These are phyloP conservation scores for Amphibolis antarctica DNA, from an alignment of 106 monocot species.

Conservation along the genomic window DNA sequence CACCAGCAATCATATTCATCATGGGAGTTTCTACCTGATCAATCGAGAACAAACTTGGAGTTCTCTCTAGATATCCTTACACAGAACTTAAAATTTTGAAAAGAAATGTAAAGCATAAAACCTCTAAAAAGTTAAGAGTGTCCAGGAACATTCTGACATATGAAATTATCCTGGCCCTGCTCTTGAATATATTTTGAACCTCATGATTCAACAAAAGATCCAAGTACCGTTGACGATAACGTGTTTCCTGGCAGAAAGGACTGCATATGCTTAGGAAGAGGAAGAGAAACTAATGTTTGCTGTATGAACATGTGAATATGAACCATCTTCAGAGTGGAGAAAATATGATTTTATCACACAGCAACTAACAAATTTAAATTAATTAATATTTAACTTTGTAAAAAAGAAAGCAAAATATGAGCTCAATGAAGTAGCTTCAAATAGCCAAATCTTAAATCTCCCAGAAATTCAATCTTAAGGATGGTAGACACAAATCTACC, in stretches of 20 bases:
- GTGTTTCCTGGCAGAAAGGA: constrained; percentile 55
- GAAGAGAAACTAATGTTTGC: no score
- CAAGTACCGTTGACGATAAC: constrained; percentile 83
- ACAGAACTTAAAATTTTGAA: not conserved
- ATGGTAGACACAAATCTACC: no score
- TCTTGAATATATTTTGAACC: constrained; percentile 85
- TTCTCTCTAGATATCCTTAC: not conserved
- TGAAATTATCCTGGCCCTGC: constrained; percentile 54
- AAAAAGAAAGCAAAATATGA: no score
- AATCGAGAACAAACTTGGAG: not conserved
- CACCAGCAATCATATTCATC: constrained; percentile 98
- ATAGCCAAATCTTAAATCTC: no score
- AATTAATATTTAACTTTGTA: no score
- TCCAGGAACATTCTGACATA: constrained; percentile 59
- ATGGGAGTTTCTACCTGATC: constrained; percentile 93
- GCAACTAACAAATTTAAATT: no score
- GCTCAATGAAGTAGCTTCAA: no score
- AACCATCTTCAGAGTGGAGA: not conserved
- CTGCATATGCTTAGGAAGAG: not conserved
- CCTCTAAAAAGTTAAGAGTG: constrained; percentile 68
- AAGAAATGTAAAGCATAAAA: constrained; percentile 8
- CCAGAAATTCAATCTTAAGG: no score
- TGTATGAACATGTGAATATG: not conserved
- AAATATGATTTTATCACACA: no score
- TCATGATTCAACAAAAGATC: constrained; percentile 88